Conservation (phyloP, 2,329 filamentous ascomycete species). For the Aspergillus fijiensis region DNA sequence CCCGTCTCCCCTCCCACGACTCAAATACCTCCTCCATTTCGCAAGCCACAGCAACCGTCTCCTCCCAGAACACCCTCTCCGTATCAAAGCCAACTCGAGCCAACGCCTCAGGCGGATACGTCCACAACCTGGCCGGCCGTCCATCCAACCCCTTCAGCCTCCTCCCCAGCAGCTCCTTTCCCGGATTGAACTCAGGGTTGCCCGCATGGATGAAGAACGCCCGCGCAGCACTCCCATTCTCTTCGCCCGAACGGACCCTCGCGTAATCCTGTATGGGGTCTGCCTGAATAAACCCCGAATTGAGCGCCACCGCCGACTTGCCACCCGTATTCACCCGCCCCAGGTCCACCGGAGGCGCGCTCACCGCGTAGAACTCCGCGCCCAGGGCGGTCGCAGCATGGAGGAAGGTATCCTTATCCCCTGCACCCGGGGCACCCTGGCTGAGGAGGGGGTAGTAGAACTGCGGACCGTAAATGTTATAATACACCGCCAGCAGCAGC, state of each 20-base stretch:
- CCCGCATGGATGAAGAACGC: conserved; percentile 34
- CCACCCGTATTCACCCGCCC: conserved; percentile 16
- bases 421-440: conserved; percentile 29
- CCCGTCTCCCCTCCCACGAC: conserved; percentile 22
- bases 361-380: conserved; percentile 25
- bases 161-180: conserved; percentile 25
- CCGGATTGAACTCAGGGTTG: conserved; percentile 32
- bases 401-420: conserved; percentile 15
- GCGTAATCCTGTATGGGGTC: conserved; percentile 34
- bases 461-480: conserved; percentile 32
- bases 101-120: conserved; percentile 22
- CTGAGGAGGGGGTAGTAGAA: conserved; percentile 30
- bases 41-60: conserved; percentile 26
- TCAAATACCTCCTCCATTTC: conserved; percentile 25
- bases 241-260: too few relatives aligned
- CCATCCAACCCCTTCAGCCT: conserved; percentile 23
- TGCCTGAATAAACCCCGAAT: conserved; percentile 20
- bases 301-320: conserved; percentile 10
- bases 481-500: conserved; percentile 36
- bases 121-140: conserved; percentile 27
- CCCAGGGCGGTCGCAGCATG: conserved; percentile 26
- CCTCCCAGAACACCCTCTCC: conserved; percentile 34
- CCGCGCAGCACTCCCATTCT: conserved; percentile 21
- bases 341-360: conserved; percentile 23
- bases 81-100: conserved; percentile 33